These are phyloP conservation scores for Miscanthus lutarioriparius DNA, from an alignment of 176 grass and related monocot genomes.

Conservation along the genomic window DNA sequence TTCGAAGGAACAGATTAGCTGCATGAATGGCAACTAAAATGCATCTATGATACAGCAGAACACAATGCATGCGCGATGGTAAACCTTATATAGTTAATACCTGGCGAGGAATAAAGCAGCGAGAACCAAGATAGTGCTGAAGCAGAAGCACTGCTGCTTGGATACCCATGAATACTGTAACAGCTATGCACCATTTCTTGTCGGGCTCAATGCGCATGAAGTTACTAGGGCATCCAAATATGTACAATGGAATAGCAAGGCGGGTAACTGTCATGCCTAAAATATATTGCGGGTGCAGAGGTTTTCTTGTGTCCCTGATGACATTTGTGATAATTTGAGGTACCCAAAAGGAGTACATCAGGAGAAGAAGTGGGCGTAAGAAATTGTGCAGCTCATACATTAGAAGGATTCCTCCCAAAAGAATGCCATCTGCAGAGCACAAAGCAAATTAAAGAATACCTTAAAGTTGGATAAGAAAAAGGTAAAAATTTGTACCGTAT, in stretches of 20 bases:
- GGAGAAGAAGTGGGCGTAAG: slow-evolving; percentile 65
- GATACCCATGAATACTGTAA: slow-evolving; percentile 64
- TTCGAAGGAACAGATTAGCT: neutral
- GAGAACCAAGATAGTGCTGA: slow-evolving; percentile 94
- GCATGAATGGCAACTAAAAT: neutral
- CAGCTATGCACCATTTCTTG: slow-evolving; percentile 80
- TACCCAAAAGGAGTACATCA: slow-evolving; percentile 95
- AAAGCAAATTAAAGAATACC: slow-evolving; percentile 13
- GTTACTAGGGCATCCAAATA: slow-evolving; percentile 96
- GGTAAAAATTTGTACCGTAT: neutral
- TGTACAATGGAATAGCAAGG: slow-evolving; percentile 83
- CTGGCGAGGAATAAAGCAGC: slow-evolving; percentile 98
- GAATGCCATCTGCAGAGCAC: slow-evolving; percentile 87
- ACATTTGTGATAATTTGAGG: slow-evolving; percentile 95
- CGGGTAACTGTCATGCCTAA: slow-evolving; percentile 87
- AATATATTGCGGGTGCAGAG: slow-evolving; percentile 92
- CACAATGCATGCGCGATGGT: neutral
- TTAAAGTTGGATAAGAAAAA: slow-evolving; percentile 10
- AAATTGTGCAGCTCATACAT: slow-evolving; percentile 96
- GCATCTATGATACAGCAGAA: neutral
- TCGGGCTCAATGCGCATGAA: slow-evolving; percentile 86
- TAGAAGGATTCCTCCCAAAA: slow-evolving; percentile 92
- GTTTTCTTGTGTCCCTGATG: slow-evolving; percentile 94
- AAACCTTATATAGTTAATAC: slow-evolving; percentile 42
- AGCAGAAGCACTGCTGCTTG: slow-evolving; percentile 82